Evolutionary conservation across 345 rosid species (phyloP).

Genomic region (Stellera chamaejasme): DNA sequence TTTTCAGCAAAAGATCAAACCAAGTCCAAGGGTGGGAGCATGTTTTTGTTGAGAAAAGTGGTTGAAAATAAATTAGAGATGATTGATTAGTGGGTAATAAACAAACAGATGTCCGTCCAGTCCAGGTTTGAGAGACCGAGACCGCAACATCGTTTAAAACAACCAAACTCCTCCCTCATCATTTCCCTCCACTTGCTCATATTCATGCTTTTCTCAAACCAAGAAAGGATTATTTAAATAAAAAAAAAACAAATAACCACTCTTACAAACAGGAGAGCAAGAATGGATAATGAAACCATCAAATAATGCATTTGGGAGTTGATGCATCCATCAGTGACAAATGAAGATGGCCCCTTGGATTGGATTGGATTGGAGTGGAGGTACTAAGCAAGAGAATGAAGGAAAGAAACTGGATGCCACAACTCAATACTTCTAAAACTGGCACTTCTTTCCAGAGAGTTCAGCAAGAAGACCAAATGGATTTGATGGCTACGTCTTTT

Average conservation of each 20-base stretch:
- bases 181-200: slow-evolving; percentile 29
- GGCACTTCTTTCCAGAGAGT: slow-evolving; percentile 37
- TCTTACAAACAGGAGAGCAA: not conserved
- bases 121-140: slow-evolving; percentile 20
- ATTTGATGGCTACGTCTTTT: slow-evolving; percentile 31
- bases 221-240: slow-evolving; percentile 3
- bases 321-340: slow-evolving; percentile 70
- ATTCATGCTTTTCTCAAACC: slow-evolving; percentile 28
- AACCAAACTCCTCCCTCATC: slow-evolving; percentile 14
- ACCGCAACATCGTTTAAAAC: slow-evolving; percentile 17
- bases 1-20: too few relatives aligned
- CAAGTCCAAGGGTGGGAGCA: too few relatives aligned
- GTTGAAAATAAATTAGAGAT: not conserved
- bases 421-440: slow-evolving; percentile 12
- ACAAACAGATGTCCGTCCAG: slow-evolving; percentile 7
- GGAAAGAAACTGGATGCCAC: slow-evolving; percentile 53
- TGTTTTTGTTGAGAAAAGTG: too few relatives aligned
- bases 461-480: slow-evolving; percentile 54
- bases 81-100: slow-evolving; percentile 9
- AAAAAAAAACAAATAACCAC: slow-evolving; percentile 4
- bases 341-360: slow-evolving; percentile 66
- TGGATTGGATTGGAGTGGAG: slow-evolving; percentile 53
- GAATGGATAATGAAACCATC: slow-evolving; percentile 61
- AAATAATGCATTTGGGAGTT: slow-evolving; percentile 74
- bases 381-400: slow-evolving; percentile 28